phyloP scores from a whole-genome alignment of 768 basidiomycete species.

The Collybia sordida region DNA sequence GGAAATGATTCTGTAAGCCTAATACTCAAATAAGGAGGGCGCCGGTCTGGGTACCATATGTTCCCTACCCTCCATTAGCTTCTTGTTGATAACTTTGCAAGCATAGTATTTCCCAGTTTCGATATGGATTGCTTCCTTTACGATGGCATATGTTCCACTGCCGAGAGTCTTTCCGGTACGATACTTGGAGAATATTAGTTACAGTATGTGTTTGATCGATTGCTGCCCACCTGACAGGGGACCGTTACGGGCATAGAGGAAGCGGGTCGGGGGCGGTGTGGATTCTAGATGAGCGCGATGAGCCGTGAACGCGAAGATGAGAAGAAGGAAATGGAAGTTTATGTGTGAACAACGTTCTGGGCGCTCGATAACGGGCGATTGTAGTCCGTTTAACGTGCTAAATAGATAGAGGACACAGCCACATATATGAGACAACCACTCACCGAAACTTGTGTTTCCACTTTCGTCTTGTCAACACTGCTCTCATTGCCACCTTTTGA shows the following conservation, averaged over 20 bases:
- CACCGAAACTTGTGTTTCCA: neutral
- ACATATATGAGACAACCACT: conserved; percentile 3
- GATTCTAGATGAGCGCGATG: conserved; percentile 6
- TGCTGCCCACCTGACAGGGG: conserved; percentile 42
- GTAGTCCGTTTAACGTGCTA: neutral
- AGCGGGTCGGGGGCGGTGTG: conserved; percentile 2
- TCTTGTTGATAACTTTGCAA: conserved; percentile 99
- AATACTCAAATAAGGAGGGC: conserved; percentile 6
- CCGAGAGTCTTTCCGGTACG: conserved; percentile 87
- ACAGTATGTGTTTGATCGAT: conserved; percentile 10
- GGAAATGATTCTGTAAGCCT: neutral
- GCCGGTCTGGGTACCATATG: conserved; percentile 73
- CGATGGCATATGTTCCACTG: conserved; percentile 93
- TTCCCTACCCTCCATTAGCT: conserved; percentile 96
- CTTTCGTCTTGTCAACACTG: neutral
- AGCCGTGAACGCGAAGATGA: neutral
- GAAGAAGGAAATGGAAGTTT: neutral
- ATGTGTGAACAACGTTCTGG: neutral
- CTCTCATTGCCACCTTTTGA: neutral
- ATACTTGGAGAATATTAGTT: conserved; percentile 46
- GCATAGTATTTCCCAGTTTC: conserved; percentile 92
- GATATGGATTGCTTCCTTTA: conserved; percentile 94
- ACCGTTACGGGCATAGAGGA: conserved; percentile 37
- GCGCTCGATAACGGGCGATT: conserved; percentile 13
- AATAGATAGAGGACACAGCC: conserved; percentile 12